phyloP scores from a whole-genome alignment of 352 stramenopile species.

The Halophytophthora polymorphica region DNA sequence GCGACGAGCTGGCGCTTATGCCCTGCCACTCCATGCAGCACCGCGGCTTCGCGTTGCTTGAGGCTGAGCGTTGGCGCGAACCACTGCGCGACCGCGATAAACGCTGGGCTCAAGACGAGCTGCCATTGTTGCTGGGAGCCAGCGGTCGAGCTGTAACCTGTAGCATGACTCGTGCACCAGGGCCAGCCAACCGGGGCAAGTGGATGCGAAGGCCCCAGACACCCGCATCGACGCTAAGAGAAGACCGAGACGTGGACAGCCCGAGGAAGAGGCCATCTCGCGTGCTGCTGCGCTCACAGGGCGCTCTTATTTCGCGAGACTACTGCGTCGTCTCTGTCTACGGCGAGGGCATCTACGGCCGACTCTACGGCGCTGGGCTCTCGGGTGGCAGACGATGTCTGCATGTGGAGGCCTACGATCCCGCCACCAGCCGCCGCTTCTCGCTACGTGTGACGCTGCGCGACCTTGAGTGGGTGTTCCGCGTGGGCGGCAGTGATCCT shows the following conservation, averaged over 20 bases:
- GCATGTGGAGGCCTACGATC: constrained; percentile 56
- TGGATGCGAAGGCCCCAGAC: constrained; percentile 41
- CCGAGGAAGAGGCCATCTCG: constrained; percentile 14
- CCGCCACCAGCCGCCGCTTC: constrained; percentile 22
- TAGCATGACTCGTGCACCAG: constrained; percentile 40
- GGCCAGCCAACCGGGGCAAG: constrained; percentile 32
- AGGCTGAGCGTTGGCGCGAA: constrained; percentile 48
- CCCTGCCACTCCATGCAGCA: constrained; percentile 59
- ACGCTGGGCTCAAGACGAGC: constrained; percentile 48
- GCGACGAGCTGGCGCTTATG: constrained; percentile 73
- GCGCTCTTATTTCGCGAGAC: constrained; percentile 49
- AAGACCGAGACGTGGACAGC: constrained; percentile 3
- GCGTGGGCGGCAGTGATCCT: constrained; percentile 16
- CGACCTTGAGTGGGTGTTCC: constrained; percentile 58
- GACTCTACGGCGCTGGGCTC: constrained; percentile 49
- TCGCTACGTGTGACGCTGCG: constrained; percentile 39
- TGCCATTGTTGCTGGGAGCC: constrained; percentile 30
- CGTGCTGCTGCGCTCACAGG: constrained; percentile 45
- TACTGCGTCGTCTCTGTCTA: constrained; percentile 64
- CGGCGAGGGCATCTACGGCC: constrained; percentile 53
- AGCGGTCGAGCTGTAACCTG: constrained; percentile 1
- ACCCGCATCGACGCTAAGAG: constrained; percentile 3
- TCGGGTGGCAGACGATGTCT: constrained; percentile 30
- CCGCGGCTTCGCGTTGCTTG: constrained; percentile 28
- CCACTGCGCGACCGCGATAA: constrained; percentile 61